Base-by-base conservation (phyloP, 2,329 filamentous ascomycete genomes). In the Fusarium poae region DNA sequence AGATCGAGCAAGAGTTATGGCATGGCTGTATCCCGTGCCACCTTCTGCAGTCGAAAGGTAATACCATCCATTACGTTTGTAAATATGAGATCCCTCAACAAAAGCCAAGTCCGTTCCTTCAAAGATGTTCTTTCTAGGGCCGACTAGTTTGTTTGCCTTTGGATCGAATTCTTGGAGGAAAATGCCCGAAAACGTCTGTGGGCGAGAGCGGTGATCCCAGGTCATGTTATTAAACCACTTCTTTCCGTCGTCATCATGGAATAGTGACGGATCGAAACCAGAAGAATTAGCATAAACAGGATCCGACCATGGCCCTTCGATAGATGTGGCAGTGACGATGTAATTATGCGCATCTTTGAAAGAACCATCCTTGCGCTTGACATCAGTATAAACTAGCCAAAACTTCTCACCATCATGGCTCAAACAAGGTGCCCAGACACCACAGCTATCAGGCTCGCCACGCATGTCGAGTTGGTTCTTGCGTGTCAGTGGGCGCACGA, bases 311-410 rank as follows among this genome's bases (percentile, higher is more conserved):
- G 87, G 87, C 0, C 88, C 88, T 37, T 85, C 82, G 54, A 89
- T 86, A 7, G 78, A 69, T 0, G 82, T 78, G 1, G 85, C 82
- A 34, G 74, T 84, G 54, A 90, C 84, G 60, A 90, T 89, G 73
- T 89, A 90, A 71, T 89, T 90, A 67, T 85, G 88, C 1, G 86
- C 83, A 70, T 89, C 88, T 74, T 88, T 89, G 82, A 89, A 89
- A 4, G 84, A 86, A 15, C 88, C 88, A 68, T 90, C 88, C 74
- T 90, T 90, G 67, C 88, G 86, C 78, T 89, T 90, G 18, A 90
- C 87, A 70, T 90, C 87, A 1, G 88, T 89, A 75, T 88, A 90
- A 3, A 90, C 88, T 7, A 90, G 83, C 82, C 84, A 90, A 77
- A 89, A 90, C 55, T 79, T 83, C 4, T 84, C 80, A 45, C 86